These are phyloP conservation scores for Botrytis fabae DNA, from an alignment of 2,329 filamentous ascomycete genomes.

Conservation along the genomic window DNA sequence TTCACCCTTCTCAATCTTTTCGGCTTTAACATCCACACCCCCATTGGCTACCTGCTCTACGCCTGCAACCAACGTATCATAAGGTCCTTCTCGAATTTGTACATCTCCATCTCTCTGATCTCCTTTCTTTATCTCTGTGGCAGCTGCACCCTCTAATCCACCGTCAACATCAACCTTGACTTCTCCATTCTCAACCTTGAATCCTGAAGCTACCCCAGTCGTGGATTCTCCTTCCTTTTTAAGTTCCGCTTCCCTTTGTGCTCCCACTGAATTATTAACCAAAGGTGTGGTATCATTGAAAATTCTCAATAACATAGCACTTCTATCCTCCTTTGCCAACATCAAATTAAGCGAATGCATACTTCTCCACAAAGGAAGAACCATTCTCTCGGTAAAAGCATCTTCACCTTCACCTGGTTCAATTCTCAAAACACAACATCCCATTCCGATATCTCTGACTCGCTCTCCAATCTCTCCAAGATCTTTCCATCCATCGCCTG, in stretches of 20 bases:
- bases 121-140: background rate
- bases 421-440: constrained; percentile 86
- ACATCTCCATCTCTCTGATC: constrained; percentile 26
- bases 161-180: constrained; percentile 31
- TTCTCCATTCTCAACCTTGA: constrained; percentile 32
- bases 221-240: constrained; percentile 23
- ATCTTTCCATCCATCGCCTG: constrained; percentile 69
- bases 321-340: constrained; percentile 95
- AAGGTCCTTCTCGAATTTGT: constrained; percentile 34
- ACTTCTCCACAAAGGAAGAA: constrained; percentile 91
- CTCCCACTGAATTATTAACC: constrained; percentile 54
- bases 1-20: constrained; percentile 34
- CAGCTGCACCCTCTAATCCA: constrained; percentile 31
- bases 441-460: constrained; percentile 77
- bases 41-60: constrained; percentile 21
- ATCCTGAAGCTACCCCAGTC: constrained; percentile 26
- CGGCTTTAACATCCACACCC: constrained; percentile 31
- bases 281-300: constrained; percentile 88
- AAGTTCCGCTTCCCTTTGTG: constrained; percentile 32
- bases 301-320: constrained; percentile 85
- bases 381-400: constrained; percentile 73
- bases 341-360: constrained; percentile 91
- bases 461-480: constrained; percentile 87
- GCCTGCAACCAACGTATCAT: constrained; percentile 30
- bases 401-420: constrained; percentile 66